Evolutionary conservation across 768 basidiomycete species (phyloP).

Genomic region (Naganishia vishniacii): DNA sequence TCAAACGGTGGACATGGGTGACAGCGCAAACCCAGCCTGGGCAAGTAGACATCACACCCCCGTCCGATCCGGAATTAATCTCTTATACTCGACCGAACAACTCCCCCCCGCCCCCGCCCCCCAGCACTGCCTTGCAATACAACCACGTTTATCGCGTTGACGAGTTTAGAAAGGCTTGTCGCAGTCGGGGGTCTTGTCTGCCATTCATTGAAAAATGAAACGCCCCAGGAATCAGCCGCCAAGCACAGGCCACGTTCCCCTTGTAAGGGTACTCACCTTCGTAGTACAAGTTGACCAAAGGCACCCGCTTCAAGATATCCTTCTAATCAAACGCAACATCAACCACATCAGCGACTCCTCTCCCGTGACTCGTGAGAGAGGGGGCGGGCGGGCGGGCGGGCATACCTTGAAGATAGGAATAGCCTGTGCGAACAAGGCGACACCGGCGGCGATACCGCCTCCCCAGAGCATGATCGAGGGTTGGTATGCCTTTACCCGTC

Average conservation of each 20-base stretch:
- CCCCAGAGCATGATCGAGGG: conserved; percentile 35
- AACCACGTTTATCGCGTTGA: too few species aligned
- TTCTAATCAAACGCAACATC: conserved; percentile 29
- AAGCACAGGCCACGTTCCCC: too few species aligned
- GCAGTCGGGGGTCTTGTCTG: conserved; percentile 43
- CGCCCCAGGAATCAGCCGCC: too few species aligned
- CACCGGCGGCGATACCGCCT: conserved; percentile 35
- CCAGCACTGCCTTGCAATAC: background rate
- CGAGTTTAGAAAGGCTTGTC: conserved; percentile 44
- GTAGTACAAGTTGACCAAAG: conserved; percentile 38
- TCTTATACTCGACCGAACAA: too few species aligned
- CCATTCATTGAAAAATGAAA: too few species aligned
- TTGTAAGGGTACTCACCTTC: conserved; percentile 27
- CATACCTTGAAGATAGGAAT: conserved; percentile 38
- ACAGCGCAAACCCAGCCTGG: too few species aligned
- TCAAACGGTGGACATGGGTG: too few species aligned
- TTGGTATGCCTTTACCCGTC: conserved; percentile 4
- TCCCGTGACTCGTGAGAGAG: background rate
- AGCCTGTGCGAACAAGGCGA: conserved; percentile 39
- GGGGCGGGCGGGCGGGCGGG: background rate
- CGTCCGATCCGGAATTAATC: too few species aligned
- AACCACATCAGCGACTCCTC: background rate
- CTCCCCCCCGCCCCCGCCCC: too few species aligned
- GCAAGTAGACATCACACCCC: too few species aligned
- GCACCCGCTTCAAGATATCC: conserved; percentile 44